Evolutionary conservation across 805 yeast species (phyloP).

Genomic region (Starmerella floricola): DNA sequence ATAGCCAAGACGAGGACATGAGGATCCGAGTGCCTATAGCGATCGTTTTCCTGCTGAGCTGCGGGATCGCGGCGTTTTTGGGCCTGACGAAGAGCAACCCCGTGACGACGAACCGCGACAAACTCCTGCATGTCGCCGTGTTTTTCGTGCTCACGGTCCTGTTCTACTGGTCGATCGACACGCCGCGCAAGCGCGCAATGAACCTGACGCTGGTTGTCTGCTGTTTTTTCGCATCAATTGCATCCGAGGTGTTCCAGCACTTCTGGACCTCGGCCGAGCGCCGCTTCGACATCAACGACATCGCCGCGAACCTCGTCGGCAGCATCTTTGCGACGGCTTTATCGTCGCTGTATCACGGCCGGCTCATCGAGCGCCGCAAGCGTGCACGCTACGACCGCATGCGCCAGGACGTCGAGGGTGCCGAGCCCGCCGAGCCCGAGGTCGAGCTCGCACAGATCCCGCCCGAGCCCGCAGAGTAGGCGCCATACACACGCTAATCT

Average conservation of each 20-base stretch:
- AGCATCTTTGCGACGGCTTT: conserved; percentile 26
- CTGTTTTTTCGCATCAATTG: conserved; percentile 30
- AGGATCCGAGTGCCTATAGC: conserved; percentile 21
- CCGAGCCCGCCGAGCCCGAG: conserved; percentile 14
- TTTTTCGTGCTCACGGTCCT: conserved; percentile 30
- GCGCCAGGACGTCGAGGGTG: conserved; percentile 19
- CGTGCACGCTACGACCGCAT: conserved; percentile 26
- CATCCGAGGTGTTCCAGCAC: conserved; percentile 32
- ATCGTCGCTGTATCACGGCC: conserved; percentile 30
- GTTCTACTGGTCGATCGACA: conserved; percentile 36
- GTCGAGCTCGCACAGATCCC: conserved; percentile 21
- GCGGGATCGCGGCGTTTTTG: conserved; percentile 18
- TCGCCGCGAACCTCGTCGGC: conserved; percentile 31
- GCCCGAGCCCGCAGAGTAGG: conserved; percentile 19
- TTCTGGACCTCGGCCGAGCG: conserved; percentile 26
- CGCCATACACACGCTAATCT: too few species aligned
- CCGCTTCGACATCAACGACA: conserved; percentile 30
- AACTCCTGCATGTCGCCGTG: conserved; percentile 29
- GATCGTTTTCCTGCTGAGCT: conserved; percentile 18
- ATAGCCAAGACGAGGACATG: conserved; percentile 10
- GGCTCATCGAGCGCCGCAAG: conserved; percentile 26
- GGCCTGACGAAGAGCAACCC: conserved; percentile 24
- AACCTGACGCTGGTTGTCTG: conserved; percentile 29
- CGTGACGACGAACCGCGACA: conserved; percentile 31
- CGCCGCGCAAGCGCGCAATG: conserved; percentile 29